Base-by-base conservation (phyloP, 139 green algal genomes). In the Chlamydomonas incerta region DNA sequence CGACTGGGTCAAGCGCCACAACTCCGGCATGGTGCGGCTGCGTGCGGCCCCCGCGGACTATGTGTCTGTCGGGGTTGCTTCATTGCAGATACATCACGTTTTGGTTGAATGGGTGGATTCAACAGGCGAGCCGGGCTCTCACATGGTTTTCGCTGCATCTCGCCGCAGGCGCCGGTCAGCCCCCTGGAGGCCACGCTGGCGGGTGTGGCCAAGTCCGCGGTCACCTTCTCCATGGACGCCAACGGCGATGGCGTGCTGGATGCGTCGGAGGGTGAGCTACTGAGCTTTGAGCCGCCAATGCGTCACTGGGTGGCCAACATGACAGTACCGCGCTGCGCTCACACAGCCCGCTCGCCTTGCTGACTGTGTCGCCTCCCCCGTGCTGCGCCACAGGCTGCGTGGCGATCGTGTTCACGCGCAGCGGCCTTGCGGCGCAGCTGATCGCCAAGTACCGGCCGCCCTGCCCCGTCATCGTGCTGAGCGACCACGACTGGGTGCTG, bases 401-500 rank as follows among this genome's bases (percentile, higher is more conserved):
- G 17, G 80, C 80, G 26, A 55, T 86, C 23, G 80, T 86, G 26
- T 74, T 86, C 55, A 86, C 80, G 6, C 80, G 80, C 80, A 70
- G 31, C 55, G 90, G 87, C 70, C 72, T 29, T 0, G 90, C 91
- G 1, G 74, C 81, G 14, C 33, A 90, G 87, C 81, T 95, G 37
- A 83, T 96, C 18, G 77, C 88, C 68, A 95, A 95, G 89, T 96
- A 95, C 88, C 86, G 94, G 3, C 94, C 94, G 29, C 88, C 90
- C 28, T 93, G 89, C 79, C 91, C 89, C 34, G 77, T 94, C 18
- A 81, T 95, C 9, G 83, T 89, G 67, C 72, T 90, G 5, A 88
- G 82, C 60, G 88, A 86, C 41, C 77, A 91, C 46, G 91, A 92
- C 50, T 74, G 60, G 20, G 89, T 94, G 69, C 84, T 94, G 72